phyloP scores from a whole-genome alignment of 2,329 filamentous ascomycete species.

The Aspergillus brunneoviolaceus region DNA sequence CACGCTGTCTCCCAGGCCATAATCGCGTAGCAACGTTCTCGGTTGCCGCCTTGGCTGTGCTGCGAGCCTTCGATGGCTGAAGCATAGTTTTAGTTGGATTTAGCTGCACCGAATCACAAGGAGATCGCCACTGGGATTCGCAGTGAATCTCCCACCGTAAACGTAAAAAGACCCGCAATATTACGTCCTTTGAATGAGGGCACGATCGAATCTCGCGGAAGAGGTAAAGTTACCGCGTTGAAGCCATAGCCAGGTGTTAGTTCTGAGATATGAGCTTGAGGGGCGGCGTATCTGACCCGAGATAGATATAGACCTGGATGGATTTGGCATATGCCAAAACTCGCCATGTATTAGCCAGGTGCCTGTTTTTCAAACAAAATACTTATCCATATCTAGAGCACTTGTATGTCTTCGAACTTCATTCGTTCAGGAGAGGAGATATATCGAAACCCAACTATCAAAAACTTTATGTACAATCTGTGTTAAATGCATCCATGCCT shows the following conservation, averaged over 20 bases:
- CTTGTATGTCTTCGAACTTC: neutral
- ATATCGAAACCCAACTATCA: slow-evolving; percentile 1
- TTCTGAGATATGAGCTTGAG: no score
- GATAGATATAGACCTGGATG: no score
- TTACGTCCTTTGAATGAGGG: no score
- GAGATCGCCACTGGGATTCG: no score
- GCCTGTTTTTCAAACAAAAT: neutral
- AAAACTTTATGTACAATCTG: slow-evolving; percentile 18
- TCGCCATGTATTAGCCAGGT: no score
- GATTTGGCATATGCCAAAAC: no score
- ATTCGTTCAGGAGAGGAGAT: slow-evolving; percentile 19
- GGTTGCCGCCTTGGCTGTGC: slow-evolving; percentile 37
- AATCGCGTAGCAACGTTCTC: slow-evolving; percentile 44
- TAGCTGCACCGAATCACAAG: neutral
- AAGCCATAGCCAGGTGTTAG: no score
- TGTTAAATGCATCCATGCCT: slow-evolving; percentile 5
- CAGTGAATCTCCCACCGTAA: no score
- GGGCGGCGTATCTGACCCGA: no score
- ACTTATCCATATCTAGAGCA: neutral
- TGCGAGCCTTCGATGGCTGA: slow-evolving; percentile 39
- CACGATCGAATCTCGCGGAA: no score
- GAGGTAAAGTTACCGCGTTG: no score
- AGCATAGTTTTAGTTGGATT: neutral
- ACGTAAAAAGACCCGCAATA: no score
- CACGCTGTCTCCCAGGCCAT: slow-evolving; percentile 31